Evolutionary conservation across 1,284 basidiomycete species (phyloP).

Genomic region (Sporisorium iseilematis-ciliati): DNA sequence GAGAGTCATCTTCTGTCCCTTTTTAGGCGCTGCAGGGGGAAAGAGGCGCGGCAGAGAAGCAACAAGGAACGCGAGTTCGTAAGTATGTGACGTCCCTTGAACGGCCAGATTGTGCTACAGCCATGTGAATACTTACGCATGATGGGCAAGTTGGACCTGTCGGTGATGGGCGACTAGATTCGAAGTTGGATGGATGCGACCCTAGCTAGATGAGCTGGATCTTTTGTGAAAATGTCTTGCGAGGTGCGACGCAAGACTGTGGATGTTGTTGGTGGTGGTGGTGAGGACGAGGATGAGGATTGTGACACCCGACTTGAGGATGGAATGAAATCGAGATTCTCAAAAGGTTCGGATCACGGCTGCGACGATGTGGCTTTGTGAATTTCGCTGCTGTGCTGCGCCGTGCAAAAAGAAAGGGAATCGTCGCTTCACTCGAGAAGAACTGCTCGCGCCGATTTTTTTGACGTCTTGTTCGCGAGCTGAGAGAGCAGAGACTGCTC

Average conservation of each 20-base stretch:
- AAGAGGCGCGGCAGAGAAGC: too few relatives aligned
- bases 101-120: neutral
- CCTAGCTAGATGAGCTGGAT: constrained; percentile 19
- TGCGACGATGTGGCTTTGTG: neutral
- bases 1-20: constrained; percentile 62
- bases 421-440: neutral
- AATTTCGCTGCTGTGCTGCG: neutral
- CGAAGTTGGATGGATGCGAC: constrained; percentile 6
- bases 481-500: neutral
- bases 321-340: constrained; percentile 18
- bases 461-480: constrained; percentile 1
- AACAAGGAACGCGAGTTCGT: neutral
- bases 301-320: constrained; percentile 11
- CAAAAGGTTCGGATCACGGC: constrained; percentile 32
- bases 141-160: constrained; percentile 27
- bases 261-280: constrained; percentile 22
- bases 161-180: constrained; percentile 7
- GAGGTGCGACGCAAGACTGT: constrained; percentile 14
- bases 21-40: constrained; percentile 61
- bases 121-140: constrained; percentile 29
- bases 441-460: neutral
- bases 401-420: neutral
- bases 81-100: neutral
- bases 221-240: constrained; percentile 4
- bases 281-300: constrained; percentile 18